phyloP scores from a whole-genome alignment of 148 eudicot species.

The Cornus controversa region DNA sequence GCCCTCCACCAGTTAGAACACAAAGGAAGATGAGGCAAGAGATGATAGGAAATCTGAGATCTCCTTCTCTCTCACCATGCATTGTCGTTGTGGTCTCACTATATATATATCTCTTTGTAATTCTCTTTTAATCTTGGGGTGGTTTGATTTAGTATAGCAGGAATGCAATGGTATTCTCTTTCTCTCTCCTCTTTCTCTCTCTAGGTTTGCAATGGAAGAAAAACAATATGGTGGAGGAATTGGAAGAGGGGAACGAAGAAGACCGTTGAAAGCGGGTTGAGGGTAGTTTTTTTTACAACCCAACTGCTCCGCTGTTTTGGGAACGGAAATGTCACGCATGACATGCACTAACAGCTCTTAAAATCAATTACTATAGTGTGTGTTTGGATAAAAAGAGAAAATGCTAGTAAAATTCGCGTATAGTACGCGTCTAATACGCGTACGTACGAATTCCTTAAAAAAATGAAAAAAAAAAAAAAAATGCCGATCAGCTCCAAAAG shows the following conservation, averaged over 20 bases:
- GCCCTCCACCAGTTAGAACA: slow-evolving; percentile 23
- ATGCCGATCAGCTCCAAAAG: no score
- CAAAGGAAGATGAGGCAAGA: slow-evolving; percentile 22
- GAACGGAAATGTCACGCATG: not conserved
- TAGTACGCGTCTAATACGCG: no score
- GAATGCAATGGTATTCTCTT: not conserved
- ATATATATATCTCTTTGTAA: not conserved
- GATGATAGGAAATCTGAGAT: slow-evolving; percentile 27
- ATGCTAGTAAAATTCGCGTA: no score
- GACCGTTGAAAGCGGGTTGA: slow-evolving; percentile 1
- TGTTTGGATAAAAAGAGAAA: no score
- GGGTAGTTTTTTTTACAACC: not conserved
- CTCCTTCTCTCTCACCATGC: slow-evolving; percentile 26
- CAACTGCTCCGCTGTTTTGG: not conserved
- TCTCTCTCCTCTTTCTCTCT: not conserved
- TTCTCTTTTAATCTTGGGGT: not conserved
- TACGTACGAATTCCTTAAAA: no score
- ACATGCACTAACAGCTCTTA: not conserved
- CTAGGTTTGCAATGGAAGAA: slow-evolving; percentile 2
- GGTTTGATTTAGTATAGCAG: not conserved
- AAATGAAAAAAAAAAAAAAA: no score
- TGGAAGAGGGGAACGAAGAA: not conserved
- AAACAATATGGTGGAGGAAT: no score
- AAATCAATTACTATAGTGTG: no score
- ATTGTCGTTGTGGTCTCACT: slow-evolving; percentile 2